Evolutionary conservation across 2,329 filamentous ascomycete species (phyloP).

Genomic region (Byssothecium circinans): DNA sequence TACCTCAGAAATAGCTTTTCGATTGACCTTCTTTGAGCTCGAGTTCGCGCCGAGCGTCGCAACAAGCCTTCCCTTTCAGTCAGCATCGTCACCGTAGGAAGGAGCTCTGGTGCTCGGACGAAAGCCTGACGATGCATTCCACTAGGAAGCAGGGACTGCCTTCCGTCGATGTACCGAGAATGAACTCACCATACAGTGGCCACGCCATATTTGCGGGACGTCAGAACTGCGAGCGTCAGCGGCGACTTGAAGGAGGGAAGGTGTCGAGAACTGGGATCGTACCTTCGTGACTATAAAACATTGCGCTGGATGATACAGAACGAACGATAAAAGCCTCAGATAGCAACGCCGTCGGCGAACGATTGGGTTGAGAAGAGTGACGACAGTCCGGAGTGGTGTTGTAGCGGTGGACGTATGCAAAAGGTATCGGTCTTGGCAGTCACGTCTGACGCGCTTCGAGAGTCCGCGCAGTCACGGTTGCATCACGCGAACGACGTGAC

Average conservation of each 20-base stretch:
- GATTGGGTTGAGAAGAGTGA: background rate
- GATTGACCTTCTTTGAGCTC: constrained; percentile 70
- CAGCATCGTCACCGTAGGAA: constrained; percentile 15
- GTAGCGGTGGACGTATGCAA: background rate
- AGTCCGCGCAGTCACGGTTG: background rate
- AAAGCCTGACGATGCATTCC: too few species aligned
- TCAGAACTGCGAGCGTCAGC: constrained; percentile 63
- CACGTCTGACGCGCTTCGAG: background rate
- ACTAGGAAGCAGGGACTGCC: too few species aligned
- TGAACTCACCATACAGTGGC: constrained; percentile 82
- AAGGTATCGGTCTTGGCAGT: background rate
- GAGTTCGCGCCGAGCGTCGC: constrained; percentile 81
- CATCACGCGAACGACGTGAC: background rate
- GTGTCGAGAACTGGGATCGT: constrained; percentile 37
- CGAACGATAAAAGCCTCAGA: constrained; percentile 1
- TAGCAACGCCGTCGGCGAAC: background rate
- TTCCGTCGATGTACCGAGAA: too few species aligned
- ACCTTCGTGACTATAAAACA: constrained; percentile 99
- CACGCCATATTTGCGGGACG: constrained; percentile 83
- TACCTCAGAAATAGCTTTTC: constrained; percentile 86
- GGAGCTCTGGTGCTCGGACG: background rate
- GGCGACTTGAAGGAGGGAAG: background rate
- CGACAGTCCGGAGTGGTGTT: background rate
- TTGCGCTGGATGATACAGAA: constrained; percentile 45
- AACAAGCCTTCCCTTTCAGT: constrained; percentile 68